Evolutionary conservation across 2,329 filamentous ascomycete species (phyloP).

Genomic region (Aspergillus alliaceus): DNA sequence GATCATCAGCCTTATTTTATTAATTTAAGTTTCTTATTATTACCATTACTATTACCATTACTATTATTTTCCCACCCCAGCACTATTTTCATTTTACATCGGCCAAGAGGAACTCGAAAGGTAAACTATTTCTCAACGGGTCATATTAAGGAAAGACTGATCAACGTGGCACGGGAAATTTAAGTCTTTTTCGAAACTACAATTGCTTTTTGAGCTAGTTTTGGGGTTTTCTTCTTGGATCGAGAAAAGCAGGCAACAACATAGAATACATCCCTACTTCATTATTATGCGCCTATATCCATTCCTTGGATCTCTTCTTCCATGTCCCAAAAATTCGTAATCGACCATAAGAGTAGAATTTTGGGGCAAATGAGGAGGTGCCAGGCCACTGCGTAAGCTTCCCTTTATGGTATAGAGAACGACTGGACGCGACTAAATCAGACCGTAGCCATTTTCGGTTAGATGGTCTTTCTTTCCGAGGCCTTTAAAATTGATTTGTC

Average conservation of each 20-base stretch:
- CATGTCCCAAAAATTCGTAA: slow-evolving; percentile 1
- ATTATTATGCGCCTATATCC: neutral
- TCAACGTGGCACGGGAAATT: neutral
- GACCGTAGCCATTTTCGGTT: neutral
- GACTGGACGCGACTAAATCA: neutral
- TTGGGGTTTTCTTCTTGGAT: no score
- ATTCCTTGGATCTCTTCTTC: neutral
- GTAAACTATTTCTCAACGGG: neutral
- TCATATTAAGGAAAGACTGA: neutral
- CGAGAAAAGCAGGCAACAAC: neutral
- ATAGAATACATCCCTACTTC: neutral
- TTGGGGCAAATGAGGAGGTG: neutral
- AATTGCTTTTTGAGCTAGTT: no score
- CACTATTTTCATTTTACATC: neutral
- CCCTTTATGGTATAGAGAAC: neutral
- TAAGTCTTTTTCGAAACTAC: no score
- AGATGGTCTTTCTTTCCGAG: no score
- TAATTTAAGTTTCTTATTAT: no score
- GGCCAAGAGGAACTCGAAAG: neutral
- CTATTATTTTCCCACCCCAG: no score
- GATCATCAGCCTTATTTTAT: no score
- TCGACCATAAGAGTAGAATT: neutral
- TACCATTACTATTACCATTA: no score
- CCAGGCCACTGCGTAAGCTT: neutral
- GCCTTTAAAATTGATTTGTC: neutral